Conservation (phyloP, 345 rosid species). For the Durio zibethinus region DNA sequence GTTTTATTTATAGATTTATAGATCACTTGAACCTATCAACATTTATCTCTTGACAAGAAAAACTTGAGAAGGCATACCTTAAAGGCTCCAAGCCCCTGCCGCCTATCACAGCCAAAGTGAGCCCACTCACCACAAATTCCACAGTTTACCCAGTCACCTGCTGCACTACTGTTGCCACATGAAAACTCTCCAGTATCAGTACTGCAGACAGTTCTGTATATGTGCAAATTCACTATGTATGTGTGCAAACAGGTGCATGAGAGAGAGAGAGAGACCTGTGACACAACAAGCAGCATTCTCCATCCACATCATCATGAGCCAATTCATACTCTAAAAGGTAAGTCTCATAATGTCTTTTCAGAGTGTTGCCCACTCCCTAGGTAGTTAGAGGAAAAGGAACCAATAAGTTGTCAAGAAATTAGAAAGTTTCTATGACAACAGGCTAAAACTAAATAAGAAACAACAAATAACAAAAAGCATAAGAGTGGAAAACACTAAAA, state of each 20-base stretch:
- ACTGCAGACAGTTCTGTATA: not conserved
- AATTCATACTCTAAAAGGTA: slow-evolving; percentile 92
- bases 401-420: not conserved
- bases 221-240: not conserved
- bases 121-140: slow-evolving; percentile 99
- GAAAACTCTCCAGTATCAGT: slow-evolving; percentile 19
- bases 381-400: slow-evolving; percentile 11
- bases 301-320: slow-evolving; percentile 98
- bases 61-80: slow-evolving; percentile 47
- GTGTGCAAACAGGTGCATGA: not conserved
- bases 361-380: slow-evolving; percentile 96
- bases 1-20: not conserved
- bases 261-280: slow-evolving; percentile 50
- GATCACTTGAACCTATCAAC: not conserved
- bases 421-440: not conserved
- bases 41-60: not conserved
- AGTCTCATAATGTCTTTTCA: slow-evolving; percentile 94
- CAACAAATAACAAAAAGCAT: not conserved
- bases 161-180: slow-evolving; percentile 79
- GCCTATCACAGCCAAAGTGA: slow-evolving; percentile 96
- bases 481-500: not conserved
- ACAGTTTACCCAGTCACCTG: slow-evolving; percentile 99
- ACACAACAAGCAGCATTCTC: slow-evolving; percentile 97
- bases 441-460: not conserved
- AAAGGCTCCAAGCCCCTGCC: slow-evolving; percentile 97